Evolutionary conservation across 768 basidiomycete genomes (phyloP).

Genomic region (Macrolepiota fuliginosa): DNA sequence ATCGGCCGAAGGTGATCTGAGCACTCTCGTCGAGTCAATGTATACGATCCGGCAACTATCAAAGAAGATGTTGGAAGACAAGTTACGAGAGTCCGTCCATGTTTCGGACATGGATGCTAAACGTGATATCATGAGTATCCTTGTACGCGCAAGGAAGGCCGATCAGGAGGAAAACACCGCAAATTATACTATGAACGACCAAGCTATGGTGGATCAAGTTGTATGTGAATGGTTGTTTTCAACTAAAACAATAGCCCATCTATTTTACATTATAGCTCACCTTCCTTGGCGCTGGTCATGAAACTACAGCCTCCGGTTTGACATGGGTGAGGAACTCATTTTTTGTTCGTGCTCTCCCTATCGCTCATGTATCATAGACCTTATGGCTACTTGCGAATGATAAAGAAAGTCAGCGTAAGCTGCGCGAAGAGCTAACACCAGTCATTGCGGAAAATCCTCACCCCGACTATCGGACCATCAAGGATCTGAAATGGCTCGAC

Average conservation of each 20-base stretch:
- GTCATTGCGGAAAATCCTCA: slow-evolving; percentile 29
- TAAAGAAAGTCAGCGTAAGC: slow-evolving; percentile 42
- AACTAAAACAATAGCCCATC: neutral
- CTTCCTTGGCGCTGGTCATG: slow-evolving; percentile 45
- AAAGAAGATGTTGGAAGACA: slow-evolving; percentile 29
- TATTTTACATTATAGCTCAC: slow-evolving; percentile 31
- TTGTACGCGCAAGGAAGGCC: slow-evolving; percentile 33
- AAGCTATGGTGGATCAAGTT: slow-evolving; percentile 39
- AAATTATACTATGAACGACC: slow-evolving; percentile 32
- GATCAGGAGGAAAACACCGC: slow-evolving; percentile 23
- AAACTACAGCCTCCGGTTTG: slow-evolving; percentile 45
- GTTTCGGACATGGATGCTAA: slow-evolving; percentile 28
- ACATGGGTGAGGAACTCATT: slow-evolving; percentile 38
- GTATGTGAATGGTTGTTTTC: slow-evolving; percentile 12
- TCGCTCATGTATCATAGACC: slow-evolving; percentile 27
- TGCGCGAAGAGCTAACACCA: slow-evolving; percentile 52
- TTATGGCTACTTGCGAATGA: slow-evolving; percentile 54
- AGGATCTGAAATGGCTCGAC: slow-evolving; percentile 37
- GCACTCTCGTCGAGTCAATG: slow-evolving; percentile 28
- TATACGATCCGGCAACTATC: slow-evolving; percentile 33
- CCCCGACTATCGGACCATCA: slow-evolving; percentile 38
- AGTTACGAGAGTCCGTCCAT: slow-evolving; percentile 25
- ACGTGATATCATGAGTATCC: slow-evolving; percentile 38
- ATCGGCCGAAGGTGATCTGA: slow-evolving; percentile 2
- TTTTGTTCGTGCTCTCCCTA: neutral